Evolutionary conservation across 495 filamentous ascomycete species (phyloP), one percentile per base, ranked within the genome.

Genomic region (Ascobolus immersus): DNA sequence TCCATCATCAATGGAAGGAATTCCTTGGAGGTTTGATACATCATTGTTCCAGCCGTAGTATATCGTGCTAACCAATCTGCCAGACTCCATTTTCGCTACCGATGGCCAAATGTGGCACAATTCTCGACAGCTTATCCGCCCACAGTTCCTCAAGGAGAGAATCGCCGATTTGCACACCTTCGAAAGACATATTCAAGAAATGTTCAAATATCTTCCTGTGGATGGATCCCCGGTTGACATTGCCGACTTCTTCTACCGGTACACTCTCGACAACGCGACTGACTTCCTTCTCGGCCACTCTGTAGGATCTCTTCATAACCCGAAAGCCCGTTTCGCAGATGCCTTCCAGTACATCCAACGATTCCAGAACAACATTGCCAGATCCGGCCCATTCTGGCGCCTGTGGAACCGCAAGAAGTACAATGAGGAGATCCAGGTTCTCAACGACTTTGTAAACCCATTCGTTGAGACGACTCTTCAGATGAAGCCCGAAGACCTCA

Each of bases 261-360:
- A 72, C 41, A 82, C 79, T 1, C 57, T 93, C 7, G 81, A 93
- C 49, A 57, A 71, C 2, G 69, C 77, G 2, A 86, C 81, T 10
- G 75, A 84, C 37, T 91, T 86, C 47, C 55, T 93, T 21, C 62
- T 91, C n/a, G 82, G 82, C 10, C 55, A 70, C 30, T 67, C 69
- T 33, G 67, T 77, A 10, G 61, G 74, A 39, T 79, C 69, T 42
- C 56, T 82, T n/a, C 54, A 56, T n/a, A 61, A 60, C 34, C 54
- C 62, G 4, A 47, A 54, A 15, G 53, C 48, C 2, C 36, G 53
- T 2, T 82, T 86, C 47, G 73, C 72, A n/a, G 62, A 70, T 29
- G 71, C 73, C 10, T 82, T 86, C 49, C 59, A 54, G 45, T 71
- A 76, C 40, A 71, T 76, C 13, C 77, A 81, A 47, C 52, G 62